Evolutionary conservation across 2,329 filamentous ascomycete species (phyloP).

Genomic region (Alternaria panax): DNA sequence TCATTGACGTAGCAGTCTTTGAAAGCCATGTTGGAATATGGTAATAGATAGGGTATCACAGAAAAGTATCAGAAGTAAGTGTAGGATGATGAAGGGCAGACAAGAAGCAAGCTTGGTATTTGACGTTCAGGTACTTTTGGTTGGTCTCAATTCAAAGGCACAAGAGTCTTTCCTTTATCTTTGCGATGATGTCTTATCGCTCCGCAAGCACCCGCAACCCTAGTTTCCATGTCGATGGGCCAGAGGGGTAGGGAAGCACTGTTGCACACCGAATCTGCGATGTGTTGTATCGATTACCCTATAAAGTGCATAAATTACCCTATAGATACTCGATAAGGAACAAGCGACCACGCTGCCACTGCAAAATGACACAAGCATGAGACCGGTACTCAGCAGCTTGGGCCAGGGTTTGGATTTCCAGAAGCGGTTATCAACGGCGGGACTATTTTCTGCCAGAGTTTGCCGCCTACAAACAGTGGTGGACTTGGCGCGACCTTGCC

Average conservation of each 20-base stretch:
- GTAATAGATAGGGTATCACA: slow-evolving; percentile 17
- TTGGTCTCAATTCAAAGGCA: slow-evolving; percentile 3
- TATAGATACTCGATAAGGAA: slow-evolving; percentile 43
- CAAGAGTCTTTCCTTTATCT: slow-evolving; percentile 21
- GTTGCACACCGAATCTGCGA: slow-evolving; percentile 18
- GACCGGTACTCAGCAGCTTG: slow-evolving; percentile 23
- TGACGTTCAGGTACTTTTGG: slow-evolving; percentile 1
- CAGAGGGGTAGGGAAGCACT: slow-evolving; percentile 20
- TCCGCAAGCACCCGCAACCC: slow-evolving; percentile 32
- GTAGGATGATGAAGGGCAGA: slow-evolving; percentile 1
- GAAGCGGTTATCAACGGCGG: slow-evolving; percentile 43
- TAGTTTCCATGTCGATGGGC: slow-evolving; percentile 17
- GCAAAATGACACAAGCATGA: slow-evolving; percentile 37
- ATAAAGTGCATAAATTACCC: slow-evolving; percentile 45
- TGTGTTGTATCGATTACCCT: slow-evolving; percentile 45
- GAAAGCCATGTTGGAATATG: slow-evolving; percentile 33
- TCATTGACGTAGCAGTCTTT: slow-evolving; percentile 30
- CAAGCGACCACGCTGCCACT: slow-evolving; percentile 26
- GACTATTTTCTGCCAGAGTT: slow-evolving; percentile 31
- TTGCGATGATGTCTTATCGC: slow-evolving; percentile 30
- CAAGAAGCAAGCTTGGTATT: neutral
- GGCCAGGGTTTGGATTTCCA: slow-evolving; percentile 39
- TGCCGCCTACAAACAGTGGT: slow-evolving; percentile 21
- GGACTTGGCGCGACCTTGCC: slow-evolving; percentile 23
- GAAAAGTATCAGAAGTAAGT: slow-evolving; percentile 10